phyloP scores from a whole-genome alignment of 176 grass and related monocot genomes.

The Metroxylon sagu region DNA sequence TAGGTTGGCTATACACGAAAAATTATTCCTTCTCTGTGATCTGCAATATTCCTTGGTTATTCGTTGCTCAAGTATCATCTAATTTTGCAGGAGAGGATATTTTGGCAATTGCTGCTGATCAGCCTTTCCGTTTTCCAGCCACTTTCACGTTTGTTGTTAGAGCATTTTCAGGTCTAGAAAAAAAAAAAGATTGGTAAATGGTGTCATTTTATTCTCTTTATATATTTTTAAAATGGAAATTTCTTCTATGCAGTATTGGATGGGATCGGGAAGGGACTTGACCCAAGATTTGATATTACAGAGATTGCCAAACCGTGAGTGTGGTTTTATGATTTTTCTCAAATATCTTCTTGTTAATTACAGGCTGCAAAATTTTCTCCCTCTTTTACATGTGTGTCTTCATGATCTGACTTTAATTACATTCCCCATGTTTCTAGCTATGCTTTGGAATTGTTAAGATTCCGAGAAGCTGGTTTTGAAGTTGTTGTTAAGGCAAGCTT shows the following conservation, averaged over 20 bases:
- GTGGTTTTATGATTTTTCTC: constrained; percentile 17
- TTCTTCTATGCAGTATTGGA: constrained; percentile 68
- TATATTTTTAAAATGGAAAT: constrained; percentile 2
- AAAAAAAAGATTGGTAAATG: not conserved
- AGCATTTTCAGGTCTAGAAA: constrained; percentile 87
- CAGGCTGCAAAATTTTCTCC: not conserved
- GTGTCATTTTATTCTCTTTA: not conserved
- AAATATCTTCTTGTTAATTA: not conserved
- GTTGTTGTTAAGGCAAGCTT: constrained; percentile 70
- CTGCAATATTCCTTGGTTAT: no score
- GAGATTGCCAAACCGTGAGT: constrained; percentile 98
- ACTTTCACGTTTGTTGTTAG: constrained; percentile 98
- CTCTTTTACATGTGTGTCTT: not conserved
- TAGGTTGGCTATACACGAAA: no score
- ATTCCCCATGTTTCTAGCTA: constrained; percentile 50
- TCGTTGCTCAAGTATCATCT: not conserved
- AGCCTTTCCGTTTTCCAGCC: constrained; percentile 96
- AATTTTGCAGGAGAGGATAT: constrained; percentile 86
- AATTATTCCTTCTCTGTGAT: no score
- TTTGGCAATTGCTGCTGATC: constrained; percentile 92
- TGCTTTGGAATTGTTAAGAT: constrained; percentile 81
- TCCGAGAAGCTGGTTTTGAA: constrained; percentile 97
- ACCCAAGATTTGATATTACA: constrained; percentile 98
- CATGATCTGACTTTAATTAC: constrained; percentile 22
- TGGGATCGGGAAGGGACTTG: constrained; percentile 98